phyloP scores from a whole-genome alignment of 139 green algal genomes.

The Chlamydomonas sp. region DNA sequence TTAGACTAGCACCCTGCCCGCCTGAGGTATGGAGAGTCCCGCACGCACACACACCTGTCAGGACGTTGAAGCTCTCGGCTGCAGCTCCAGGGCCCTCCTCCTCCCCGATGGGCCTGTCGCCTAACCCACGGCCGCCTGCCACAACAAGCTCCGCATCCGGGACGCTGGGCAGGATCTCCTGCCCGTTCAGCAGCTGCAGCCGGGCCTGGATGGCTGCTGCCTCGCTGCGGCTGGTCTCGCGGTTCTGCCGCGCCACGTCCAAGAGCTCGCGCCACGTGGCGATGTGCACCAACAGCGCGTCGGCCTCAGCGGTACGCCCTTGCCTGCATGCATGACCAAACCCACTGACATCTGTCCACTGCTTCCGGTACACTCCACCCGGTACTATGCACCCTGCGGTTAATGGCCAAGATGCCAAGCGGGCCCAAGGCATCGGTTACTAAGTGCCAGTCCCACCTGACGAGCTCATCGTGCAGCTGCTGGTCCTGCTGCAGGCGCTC shows the following conservation, averaged over 20 bases:
- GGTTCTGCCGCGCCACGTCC: conserved; percentile 14
- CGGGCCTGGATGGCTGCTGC: background rate
- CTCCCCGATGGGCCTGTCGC: background rate
- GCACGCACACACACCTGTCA: background rate
- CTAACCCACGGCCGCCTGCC: background rate
- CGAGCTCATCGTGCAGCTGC: conserved; percentile 9
- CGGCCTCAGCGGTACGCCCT: conserved; percentile 8
- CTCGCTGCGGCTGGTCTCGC: conserved; percentile 5
- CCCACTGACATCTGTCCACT: too few relatives aligned
- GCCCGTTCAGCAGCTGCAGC: conserved; percentile 4
- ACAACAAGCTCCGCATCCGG: background rate
- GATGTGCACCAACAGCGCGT: conserved; percentile 24
- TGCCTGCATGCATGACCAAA: background rate
- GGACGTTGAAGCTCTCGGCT: conserved; percentile 3
- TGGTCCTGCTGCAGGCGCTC: conserved; percentile 17
- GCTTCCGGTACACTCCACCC: too few relatives aligned
- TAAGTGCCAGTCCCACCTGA: background rate
- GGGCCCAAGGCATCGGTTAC: too few relatives aligned
- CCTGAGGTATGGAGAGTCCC: too few relatives aligned
- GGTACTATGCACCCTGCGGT: too few relatives aligned
- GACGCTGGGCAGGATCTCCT: background rate
- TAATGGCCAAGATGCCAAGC: too few relatives aligned
- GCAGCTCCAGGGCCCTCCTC: background rate
- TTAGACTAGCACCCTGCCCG: too few relatives aligned
- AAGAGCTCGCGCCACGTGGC: conserved; percentile 18